Evolutionary conservation across 2,329 filamentous ascomycete genomes (phyloP).

Genomic region (Coniochaeta sp.): DNA sequence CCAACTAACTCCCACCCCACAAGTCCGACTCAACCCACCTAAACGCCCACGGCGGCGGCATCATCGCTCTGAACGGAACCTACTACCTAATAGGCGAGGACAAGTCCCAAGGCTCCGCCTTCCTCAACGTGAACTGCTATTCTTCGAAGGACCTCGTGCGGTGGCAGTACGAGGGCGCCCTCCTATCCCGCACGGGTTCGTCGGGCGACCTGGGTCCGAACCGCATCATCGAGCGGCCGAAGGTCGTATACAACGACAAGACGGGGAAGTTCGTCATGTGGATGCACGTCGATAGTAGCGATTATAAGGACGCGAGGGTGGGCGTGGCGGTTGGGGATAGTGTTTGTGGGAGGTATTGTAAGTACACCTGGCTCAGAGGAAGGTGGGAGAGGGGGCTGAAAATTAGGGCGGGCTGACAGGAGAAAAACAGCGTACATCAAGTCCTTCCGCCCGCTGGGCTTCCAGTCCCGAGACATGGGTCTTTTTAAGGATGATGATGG

Average conservation of each 20-base stretch:
- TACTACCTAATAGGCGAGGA: constrained; percentile 68
- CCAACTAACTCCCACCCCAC: background rate
- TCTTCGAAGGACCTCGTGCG: constrained; percentile 57
- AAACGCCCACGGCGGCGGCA: constrained; percentile 60
- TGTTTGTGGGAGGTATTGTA: constrained; percentile 53
- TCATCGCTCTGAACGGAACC: constrained; percentile 49
- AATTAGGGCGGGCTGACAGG: background rate
- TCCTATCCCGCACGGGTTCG: constrained; percentile 12
- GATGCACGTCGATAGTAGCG: constrained; percentile 58
- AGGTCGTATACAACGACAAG: constrained; percentile 59
- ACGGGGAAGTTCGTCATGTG: constrained; percentile 45
- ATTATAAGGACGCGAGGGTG: constrained; percentile 20
- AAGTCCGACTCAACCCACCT: constrained; percentile 32
- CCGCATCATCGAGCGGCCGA: constrained; percentile 61
- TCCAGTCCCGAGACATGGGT: constrained; percentile 41
- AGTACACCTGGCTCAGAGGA: constrained; percentile 4
- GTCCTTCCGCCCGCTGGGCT: constrained; percentile 25
- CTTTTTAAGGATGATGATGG: constrained; percentile 58
- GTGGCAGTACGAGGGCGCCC: constrained; percentile 14
- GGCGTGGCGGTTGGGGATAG: constrained; percentile 30
- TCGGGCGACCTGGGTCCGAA: constrained; percentile 19
- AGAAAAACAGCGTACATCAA: constrained; percentile 12
- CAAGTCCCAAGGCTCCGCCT: constrained; percentile 54
- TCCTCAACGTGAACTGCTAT: constrained; percentile 65
- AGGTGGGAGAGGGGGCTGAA: background rate